Percentiles rank a stretch among this genome's conserved stretches.
Conservation (phyloP, 495 filamentous ascomycete genomes). For the Aspergillus panamensis region DNA sequence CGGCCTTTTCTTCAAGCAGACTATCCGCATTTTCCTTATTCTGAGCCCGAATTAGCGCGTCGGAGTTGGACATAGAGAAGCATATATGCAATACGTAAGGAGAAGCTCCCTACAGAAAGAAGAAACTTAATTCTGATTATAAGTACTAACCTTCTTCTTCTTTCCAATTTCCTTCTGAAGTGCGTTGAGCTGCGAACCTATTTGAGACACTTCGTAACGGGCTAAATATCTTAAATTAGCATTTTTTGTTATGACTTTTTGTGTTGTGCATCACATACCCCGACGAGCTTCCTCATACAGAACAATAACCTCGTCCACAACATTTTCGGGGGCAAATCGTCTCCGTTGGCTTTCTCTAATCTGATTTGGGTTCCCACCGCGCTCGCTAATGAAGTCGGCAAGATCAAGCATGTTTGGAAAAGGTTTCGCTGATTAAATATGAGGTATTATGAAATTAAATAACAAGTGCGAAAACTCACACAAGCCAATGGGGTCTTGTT, state of each 20-base stretch:
- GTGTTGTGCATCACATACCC: conserved; percentile 45
- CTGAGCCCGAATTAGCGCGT: conserved; percentile 32
- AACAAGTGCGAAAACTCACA: neutral
- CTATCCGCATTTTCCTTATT: conserved; percentile 80
- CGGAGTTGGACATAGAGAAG: neutral
- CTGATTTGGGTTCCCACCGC: conserved; percentile 81
- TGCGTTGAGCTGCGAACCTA: conserved; percentile 78
- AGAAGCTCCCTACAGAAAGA: no score
- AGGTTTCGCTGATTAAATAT: neutral
- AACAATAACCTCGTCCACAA: conserved; percentile 84
- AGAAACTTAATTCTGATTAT: neutral
- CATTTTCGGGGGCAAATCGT: conserved; percentile 72
- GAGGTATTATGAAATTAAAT: neutral
- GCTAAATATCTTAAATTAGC: conserved; percentile 41
- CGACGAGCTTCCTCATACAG: conserved; percentile 83
- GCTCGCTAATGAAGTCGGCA: conserved; percentile 75
- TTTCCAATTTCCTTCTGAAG: conserved; percentile 84
- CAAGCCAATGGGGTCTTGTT: neutral
- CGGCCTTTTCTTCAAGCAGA: conserved; percentile 68
- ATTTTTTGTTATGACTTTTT: neutral
- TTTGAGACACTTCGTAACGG: conserved; percentile 74
- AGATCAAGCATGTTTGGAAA: conserved; percentile 66
- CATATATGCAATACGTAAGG: neutral
- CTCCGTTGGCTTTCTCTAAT: conserved; percentile 86
- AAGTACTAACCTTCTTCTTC: conserved; percentile 74